phyloP scores from a whole-genome alignment of 768 basidiomycete genomes.

The Lactifluus pinguis region DNA sequence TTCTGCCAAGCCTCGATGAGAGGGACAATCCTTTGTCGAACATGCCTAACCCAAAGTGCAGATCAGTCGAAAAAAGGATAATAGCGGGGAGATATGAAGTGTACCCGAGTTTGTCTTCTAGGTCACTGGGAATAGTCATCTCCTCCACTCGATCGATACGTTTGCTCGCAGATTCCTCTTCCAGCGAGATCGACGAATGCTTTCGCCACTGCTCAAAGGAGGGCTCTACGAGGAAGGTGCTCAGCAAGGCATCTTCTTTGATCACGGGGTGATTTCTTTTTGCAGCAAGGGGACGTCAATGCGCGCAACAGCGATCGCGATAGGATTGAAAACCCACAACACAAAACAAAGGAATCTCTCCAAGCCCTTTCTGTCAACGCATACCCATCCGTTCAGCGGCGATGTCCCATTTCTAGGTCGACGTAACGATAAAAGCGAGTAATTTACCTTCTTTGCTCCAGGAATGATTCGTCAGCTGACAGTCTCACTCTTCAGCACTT shows the following conservation, averaged over 20 bases:
- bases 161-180: slow-evolving; percentile 81
- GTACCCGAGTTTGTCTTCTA: slow-evolving; percentile 82
- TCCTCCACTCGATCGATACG: slow-evolving; percentile 76
- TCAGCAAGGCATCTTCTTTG: slow-evolving; percentile 76
- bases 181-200: slow-evolving; percentile 60
- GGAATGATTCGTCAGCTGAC: slow-evolving; percentile 77
- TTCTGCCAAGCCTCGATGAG: slow-evolving; percentile 90
- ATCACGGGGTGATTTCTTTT: slow-evolving; percentile 84
- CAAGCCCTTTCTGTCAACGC: slow-evolving; percentile 57
- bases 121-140: slow-evolving; percentile 86
- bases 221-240: slow-evolving; percentile 72
- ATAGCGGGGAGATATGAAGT: slow-evolving; percentile 1
- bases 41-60: slow-evolving; percentile 36
- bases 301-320: neutral
- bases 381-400: neutral
- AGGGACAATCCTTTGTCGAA: slow-evolving; percentile 65
- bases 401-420: neutral
- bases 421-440: neutral
- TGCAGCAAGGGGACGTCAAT: neutral
- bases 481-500: neutral
- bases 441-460: slow-evolving; percentile 76
- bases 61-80: neutral
- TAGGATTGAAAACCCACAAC: slow-evolving; percentile 38
- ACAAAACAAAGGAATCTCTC: slow-evolving; percentile 72
- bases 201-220: slow-evolving; percentile 88